These are phyloP conservation scores for Neopestalotiopsis clavispora DNA, from an alignment of 2,329 filamentous ascomycete genomes.

Conservation along the genomic window DNA sequence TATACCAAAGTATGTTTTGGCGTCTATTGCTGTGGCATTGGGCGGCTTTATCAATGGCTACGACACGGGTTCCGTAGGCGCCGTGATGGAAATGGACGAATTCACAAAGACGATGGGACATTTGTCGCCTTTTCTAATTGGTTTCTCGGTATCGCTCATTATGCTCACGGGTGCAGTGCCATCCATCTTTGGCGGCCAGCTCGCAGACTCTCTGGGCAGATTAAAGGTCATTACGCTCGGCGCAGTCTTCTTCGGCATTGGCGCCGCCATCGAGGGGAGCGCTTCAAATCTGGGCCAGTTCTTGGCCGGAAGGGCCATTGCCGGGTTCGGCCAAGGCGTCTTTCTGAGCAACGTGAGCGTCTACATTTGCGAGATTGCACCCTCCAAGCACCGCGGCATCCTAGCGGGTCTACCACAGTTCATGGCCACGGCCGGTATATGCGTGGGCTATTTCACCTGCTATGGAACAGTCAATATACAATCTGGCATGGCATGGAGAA, in stretches of 20 bases:
- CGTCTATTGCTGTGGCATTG: slow-evolving; percentile 35
- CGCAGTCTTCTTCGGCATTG: slow-evolving; percentile 56
- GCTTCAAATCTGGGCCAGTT: slow-evolving; percentile 55
- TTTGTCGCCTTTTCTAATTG: slow-evolving; percentile 57
- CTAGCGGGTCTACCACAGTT: slow-evolving; percentile 59
- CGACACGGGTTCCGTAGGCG: slow-evolving; percentile 42
- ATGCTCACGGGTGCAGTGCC: slow-evolving; percentile 61
- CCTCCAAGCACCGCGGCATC: slow-evolving; percentile 51
- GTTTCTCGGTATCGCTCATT: slow-evolving; percentile 63
- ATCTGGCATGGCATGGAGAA: slow-evolving; percentile 58
- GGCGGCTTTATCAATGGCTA: slow-evolving; percentile 42
- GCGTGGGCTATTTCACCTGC: slow-evolving; percentile 63
- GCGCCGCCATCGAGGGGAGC: slow-evolving; percentile 56
- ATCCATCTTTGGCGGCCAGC: slow-evolving; percentile 60
- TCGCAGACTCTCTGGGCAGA: slow-evolving; percentile 57
- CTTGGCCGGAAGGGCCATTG: slow-evolving; percentile 57
- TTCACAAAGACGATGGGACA: slow-evolving; percentile 45
- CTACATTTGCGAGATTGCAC: slow-evolving; percentile 67
- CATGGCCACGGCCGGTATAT: slow-evolving; percentile 53
- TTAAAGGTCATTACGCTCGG: slow-evolving; percentile 49
- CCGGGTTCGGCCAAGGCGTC: slow-evolving; percentile 64
- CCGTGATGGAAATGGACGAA: slow-evolving; percentile 37
- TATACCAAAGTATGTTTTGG: slow-evolving; percentile 37
- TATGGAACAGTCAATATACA: slow-evolving; percentile 56
- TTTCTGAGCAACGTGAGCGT: slow-evolving; percentile 62